Conservation (phyloP, 2,329 filamentous ascomycete species). For the Pyricularia sp. region DNA sequence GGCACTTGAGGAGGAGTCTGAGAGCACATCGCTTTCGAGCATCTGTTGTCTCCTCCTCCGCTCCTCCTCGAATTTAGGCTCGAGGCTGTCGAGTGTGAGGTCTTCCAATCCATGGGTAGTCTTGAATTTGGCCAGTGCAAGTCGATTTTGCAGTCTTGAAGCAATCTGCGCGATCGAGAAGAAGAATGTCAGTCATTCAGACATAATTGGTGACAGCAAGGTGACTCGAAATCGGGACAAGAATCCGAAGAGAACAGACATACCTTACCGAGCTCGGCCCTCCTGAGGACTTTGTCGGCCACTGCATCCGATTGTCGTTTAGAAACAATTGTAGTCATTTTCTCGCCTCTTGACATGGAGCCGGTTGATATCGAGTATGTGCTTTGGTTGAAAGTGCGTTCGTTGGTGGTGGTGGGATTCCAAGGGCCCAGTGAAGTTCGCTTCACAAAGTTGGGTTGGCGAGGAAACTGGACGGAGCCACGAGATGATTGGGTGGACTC, state of each 20-base stretch:
- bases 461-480: background rate
- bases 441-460: background rate
- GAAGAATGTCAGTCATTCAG: background rate
- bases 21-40: conserved; percentile 59
- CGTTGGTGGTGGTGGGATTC: background rate
- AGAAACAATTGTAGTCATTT: conserved; percentile 22
- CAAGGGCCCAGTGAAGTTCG: background rate
- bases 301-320: conserved; percentile 50
- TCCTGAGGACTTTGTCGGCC: conserved; percentile 55
- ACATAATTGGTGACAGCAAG: conserved; percentile 4
- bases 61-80: conserved; percentile 71
- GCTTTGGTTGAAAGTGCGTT: conserved; percentile 10
- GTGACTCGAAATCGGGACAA: background rate
- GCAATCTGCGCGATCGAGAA: conserved; percentile 60
- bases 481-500: background rate
- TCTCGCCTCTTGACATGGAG: conserved; percentile 17
- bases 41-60: conserved; percentile 60
- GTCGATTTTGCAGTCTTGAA: conserved; percentile 78
- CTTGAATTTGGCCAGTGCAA: conserved; percentile 94
- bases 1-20: conserved; percentile 74
- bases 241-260: conserved; percentile 13
- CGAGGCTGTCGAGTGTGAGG: conserved; percentile 72
- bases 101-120: conserved; percentile 93
- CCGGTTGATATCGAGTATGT: conserved; percentile 42
- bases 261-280: conserved; percentile 67